Conservation (phyloP, 192 early-diverging fungal species). For the Pilaira anomala region DNA sequence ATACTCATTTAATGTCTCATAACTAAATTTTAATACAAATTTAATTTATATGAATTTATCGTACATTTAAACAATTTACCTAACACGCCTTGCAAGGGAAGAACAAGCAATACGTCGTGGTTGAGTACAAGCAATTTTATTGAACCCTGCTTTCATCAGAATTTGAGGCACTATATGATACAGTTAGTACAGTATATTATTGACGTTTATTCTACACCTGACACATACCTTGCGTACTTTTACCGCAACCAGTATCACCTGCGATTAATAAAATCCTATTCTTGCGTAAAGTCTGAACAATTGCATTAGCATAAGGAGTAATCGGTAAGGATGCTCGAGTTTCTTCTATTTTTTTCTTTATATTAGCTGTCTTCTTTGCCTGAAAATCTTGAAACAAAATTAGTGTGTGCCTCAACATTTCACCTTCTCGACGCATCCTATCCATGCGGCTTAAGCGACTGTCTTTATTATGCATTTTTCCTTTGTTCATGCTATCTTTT, state of each 20-base stretch:
- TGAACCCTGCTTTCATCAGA: conserved; percentile 69
- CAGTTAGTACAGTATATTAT: not conserved
- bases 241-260: conserved; percentile 72
- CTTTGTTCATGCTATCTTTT: conserved; percentile 7
- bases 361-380: conserved; percentile 34
- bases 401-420: conserved; percentile 40
- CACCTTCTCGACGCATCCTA: conserved; percentile 17
- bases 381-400: conserved; percentile 52
- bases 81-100: conserved; percentile 52
- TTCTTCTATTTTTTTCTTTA: conserved; percentile 48
- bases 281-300: conserved; percentile 53
- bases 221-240: conserved; percentile 52
- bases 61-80: conserved; percentile 31
- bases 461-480: not conserved
- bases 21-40: conserved; percentile 27
- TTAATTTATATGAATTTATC: not conserved
- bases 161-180: conserved; percentile 70
- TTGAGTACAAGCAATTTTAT: conserved; percentile 84
- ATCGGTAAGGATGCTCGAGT: conserved; percentile 60
- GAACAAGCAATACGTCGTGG: conserved; percentile 79
- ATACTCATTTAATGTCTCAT: conserved; percentile 61
- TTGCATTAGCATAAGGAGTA: conserved; percentile 54
- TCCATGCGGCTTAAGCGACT: conserved; percentile 1
- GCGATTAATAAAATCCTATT: conserved; percentile 66
- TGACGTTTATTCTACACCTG: conserved; percentile 1